Evolutionary conservation across 1,284 basidiomycete species (phyloP).

Genomic region (Megacollybia platyphylla): DNA sequence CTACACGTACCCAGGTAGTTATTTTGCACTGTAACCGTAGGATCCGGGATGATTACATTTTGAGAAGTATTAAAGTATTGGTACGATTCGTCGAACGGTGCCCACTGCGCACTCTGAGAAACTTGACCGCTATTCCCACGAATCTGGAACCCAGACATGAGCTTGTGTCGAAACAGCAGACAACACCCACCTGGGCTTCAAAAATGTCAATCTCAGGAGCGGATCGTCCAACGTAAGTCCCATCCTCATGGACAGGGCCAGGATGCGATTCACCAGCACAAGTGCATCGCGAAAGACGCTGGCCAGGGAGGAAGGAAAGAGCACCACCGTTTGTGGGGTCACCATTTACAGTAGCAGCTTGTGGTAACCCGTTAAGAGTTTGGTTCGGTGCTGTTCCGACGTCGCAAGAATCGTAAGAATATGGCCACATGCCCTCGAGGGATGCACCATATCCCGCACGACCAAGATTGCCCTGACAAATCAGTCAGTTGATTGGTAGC

Average conservation of each 20-base stretch:
- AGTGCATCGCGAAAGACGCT: conserved; percentile 71
- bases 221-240: conserved; percentile 54
- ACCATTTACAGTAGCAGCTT: conserved; percentile 25
- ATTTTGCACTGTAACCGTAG: conserved; percentile 21
- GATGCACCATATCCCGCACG: conserved; percentile 36
- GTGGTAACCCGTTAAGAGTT: conserved; percentile 24
- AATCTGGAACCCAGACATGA: neutral
- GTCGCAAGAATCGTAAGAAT: conserved; percentile 67
- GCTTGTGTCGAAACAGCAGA: neutral
- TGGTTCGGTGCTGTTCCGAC: conserved; percentile 57
- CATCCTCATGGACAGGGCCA: conserved; percentile 54
- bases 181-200: conserved; percentile 43
- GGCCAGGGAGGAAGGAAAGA: conserved; percentile 68
- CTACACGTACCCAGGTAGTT: conserved; percentile 20
- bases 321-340: neutral
- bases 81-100: conserved; percentile 37
- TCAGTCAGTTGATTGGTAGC: neutral
- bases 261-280: conserved; percentile 77
- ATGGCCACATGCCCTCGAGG: conserved; percentile 54
- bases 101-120: conserved; percentile 55
- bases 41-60: conserved; percentile 30
- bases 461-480: conserved; percentile 12
- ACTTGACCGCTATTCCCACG: conserved; percentile 23
- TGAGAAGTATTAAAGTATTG: conserved; percentile 28
- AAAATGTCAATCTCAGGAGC: conserved; percentile 84